Conservation (phyloP, 345 rosid species). For the Abelmoschus esculentus region DNA sequence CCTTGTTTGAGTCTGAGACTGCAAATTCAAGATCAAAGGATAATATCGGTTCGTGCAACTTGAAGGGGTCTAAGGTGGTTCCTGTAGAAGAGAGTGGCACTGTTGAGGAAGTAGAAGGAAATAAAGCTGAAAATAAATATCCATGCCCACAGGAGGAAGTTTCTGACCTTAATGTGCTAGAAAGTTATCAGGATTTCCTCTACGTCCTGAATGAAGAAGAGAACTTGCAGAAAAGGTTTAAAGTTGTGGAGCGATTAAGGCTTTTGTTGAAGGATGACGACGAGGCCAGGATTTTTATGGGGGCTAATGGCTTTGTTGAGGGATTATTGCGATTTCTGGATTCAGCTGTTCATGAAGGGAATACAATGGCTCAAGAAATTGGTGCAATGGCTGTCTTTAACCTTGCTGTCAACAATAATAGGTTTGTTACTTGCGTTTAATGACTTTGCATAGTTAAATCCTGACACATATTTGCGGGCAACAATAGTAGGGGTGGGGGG, state of each 20-base stretch:
- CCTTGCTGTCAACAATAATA: slow-evolving; percentile 90
- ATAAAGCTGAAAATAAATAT: slow-evolving; percentile 28
- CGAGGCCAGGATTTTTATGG: slow-evolving; percentile 83
- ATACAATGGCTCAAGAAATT: slow-evolving; percentile 47
- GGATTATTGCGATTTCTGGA: slow-evolving; percentile 58
- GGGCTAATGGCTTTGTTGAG: slow-evolving; percentile 83
- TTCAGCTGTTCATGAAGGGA: slow-evolving; percentile 43
- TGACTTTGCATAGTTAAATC: not conserved
- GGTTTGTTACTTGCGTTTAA: slow-evolving; percentile 37
- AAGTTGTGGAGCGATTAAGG: slow-evolving; percentile 62
- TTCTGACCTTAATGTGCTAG: slow-evolving; percentile 31
- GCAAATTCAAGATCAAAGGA: slow-evolving; percentile 54
- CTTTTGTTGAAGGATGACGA: slow-evolving; percentile 80
- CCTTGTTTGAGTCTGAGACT: slow-evolving; percentile 61
- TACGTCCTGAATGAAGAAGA: slow-evolving; percentile 47
- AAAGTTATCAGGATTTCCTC: slow-evolving; percentile 44
- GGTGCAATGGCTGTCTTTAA: slow-evolving; percentile 98
- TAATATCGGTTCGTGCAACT: slow-evolving; percentile 36
- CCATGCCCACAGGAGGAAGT: slow-evolving; percentile 26
- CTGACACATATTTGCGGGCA: not conserved
- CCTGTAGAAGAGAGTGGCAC: slow-evolving; percentile 64
- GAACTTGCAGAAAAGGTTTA: slow-evolving; percentile 41
- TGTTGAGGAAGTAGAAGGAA: slow-evolving; percentile 34
- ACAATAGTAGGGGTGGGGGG: not conserved
- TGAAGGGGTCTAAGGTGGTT: slow-evolving; percentile 53